These are phyloP conservation scores for Kockovaella imperatae DNA, from an alignment of 768 basidiomycete species.

Conservation along the genomic window DNA sequence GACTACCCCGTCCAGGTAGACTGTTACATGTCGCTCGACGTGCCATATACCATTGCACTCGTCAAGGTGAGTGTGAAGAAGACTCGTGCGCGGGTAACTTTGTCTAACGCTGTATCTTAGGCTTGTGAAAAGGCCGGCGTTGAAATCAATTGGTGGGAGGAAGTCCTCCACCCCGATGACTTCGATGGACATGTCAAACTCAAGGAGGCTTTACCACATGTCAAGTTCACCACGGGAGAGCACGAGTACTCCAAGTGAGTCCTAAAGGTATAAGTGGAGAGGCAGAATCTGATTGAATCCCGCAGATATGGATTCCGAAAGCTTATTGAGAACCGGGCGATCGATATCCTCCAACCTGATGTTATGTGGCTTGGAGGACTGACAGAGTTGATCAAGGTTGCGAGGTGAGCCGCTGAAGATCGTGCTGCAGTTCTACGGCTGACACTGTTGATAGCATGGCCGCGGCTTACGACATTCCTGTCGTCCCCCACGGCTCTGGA, in stretches of 20 bases:
- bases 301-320: slow-evolving; percentile 43
- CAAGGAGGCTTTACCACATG: slow-evolving; percentile 42
- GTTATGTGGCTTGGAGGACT: slow-evolving; percentile 46
- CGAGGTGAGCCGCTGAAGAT: slow-evolving; percentile 17
- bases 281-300: background rate
- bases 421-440: background rate
- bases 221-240: slow-evolving; percentile 48
- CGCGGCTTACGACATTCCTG: slow-evolving; percentile 50
- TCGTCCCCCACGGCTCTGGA: slow-evolving; percentile 51
- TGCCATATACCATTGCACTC: slow-evolving; percentile 43
- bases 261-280: background rate
- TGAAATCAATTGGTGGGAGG: slow-evolving; percentile 48
- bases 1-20: slow-evolving; percentile 47
- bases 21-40: slow-evolving; percentile 43
- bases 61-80: slow-evolving; percentile 27
- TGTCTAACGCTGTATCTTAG: slow-evolving; percentile 6
- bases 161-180: slow-evolving; percentile 46
- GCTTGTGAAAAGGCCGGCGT: slow-evolving; percentile 42
- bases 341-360: slow-evolving; percentile 48
- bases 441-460: slow-evolving; percentile 36
- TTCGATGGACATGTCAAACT: slow-evolving; percentile 44
- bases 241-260: slow-evolving; percentile 45
- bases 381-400: slow-evolving; percentile 46
- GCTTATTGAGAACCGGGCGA: slow-evolving; percentile 45
- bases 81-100: background rate